Base-by-base conservation (phyloP, 306 rosid genomes). In the Trifolium repens region DNA sequence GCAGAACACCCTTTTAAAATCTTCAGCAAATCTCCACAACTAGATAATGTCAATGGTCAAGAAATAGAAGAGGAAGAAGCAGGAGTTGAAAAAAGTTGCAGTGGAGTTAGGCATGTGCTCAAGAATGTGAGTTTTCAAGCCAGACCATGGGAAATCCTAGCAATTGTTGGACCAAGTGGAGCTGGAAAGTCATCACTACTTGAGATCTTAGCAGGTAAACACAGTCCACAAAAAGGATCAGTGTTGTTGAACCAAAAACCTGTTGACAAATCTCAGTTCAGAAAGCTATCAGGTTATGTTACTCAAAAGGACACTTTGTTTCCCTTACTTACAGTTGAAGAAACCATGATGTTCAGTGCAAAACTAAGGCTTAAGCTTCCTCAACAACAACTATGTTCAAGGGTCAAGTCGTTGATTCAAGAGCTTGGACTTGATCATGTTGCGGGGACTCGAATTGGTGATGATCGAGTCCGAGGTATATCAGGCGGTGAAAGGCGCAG, bases 161-260 rank as follows among this genome's bases (percentile, higher is more conserved):
- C 98, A 81, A 90, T 94, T 70, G 93, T 94, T 9, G 98, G 98
- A 52, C 97, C 97, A 22, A 94, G 97, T 43, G 98, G 98, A 14
- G 94, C 98, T 61, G 97, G 98, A 34, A 94, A 94, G 55, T 94
- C 97, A 4, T 88, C 98, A 37, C 75, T 91, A 22, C 94, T 94
- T 14, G 94, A 94, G 83, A 86, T 91, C 72, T 82, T 94, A n/a
- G 90, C 97, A 22, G 97, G 98, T 13, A 87, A 88, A 79, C 70
- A 82, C 59, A 78, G 84, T 16, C 93, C 92, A 4, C 84, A 84
- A 40, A 79, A 37, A 39, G 98, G 96, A 7, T 71, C 97, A 15
- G 74, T 94, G 75, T 76, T 87, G 54, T 83, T 90, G 67, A 88
- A 94, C 80, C 86, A 85, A 40, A 83, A 77, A 71, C 87, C 96